These are phyloP conservation scores for Colletotrichum lentis DNA, from an alignment of 2,329 filamentous ascomycete genomes.

Conservation along the genomic window DNA sequence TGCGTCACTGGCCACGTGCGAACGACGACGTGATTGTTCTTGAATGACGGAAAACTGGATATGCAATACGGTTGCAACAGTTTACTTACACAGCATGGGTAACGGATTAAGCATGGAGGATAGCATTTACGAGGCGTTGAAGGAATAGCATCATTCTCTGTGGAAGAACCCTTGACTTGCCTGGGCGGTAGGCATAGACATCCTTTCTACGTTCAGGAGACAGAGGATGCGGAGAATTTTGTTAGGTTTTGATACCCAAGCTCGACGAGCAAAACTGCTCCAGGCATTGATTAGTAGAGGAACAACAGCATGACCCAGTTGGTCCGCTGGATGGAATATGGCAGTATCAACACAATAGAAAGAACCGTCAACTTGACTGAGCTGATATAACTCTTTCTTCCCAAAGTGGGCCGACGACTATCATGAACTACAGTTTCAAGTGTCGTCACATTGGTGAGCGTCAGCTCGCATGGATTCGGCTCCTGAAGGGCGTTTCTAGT, in stretches of 20 bases:
- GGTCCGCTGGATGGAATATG: not conserved
- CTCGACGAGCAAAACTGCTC: conserved; percentile 5
- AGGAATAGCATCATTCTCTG: not conserved
- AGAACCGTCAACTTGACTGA: not conserved
- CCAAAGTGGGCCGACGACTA: not conserved
- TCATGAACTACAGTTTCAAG: not conserved
- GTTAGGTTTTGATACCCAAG: conserved; percentile 13
- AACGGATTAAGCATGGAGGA: not conserved
- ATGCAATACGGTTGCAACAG: not conserved
- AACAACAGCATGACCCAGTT: not conserved
- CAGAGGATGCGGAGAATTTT: not conserved
- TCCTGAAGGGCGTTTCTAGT: conserved; percentile 1
- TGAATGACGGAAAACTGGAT: conserved; percentile 40
- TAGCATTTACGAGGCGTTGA: conserved; percentile 12
- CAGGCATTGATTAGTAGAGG: not conserved
- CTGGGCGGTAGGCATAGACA: not conserved
- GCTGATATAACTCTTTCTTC: not conserved
- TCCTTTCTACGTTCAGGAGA: not conserved
- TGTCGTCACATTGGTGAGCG: not conserved
- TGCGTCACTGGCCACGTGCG: conserved; percentile 39
- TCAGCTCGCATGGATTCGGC: not conserved
- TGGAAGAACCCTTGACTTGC: not conserved
- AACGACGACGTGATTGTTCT: conserved; percentile 47
- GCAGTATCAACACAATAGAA: not conserved
- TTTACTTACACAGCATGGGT: not conserved